A percentile compares a stretch with the other conserved stretches of the same genome.
Conservation (phyloP, 2,329 filamentous ascomycete species). For the Aureobasidium sp. region DNA sequence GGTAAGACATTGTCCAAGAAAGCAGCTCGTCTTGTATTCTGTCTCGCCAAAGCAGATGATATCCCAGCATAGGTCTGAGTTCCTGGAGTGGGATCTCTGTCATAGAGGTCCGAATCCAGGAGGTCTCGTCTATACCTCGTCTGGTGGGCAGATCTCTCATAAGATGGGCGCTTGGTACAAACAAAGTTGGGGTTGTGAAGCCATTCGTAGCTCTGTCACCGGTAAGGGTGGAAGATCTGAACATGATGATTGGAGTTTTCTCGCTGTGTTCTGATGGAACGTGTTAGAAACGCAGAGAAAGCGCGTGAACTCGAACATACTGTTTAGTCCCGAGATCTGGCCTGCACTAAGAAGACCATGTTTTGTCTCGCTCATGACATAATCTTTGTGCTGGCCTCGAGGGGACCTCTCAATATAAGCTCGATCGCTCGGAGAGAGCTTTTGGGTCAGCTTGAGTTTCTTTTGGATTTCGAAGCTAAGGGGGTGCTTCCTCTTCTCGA, state of each 20-base stretch:
- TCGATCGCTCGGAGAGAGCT: not conserved
- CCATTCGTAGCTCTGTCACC: too few species aligned
- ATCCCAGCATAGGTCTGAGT: not conserved
- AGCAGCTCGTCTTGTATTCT: not conserved
- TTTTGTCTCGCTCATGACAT: not conserved
- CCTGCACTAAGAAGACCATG: not conserved
- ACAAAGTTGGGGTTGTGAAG: not conserved
- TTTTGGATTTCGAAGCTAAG: not conserved
- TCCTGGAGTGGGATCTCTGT: not conserved
- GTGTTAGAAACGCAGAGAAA: not conserved
- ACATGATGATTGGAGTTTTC: not conserved
- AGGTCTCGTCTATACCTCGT: not conserved
- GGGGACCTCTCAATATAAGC: not conserved
- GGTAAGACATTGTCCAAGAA: not conserved
- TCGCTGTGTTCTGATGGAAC: not conserved
- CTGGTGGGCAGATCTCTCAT: not conserved
- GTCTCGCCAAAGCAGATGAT: conserved; percentile 1
- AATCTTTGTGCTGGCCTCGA: not conserved
- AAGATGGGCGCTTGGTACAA: not conserved
- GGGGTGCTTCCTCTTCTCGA: not conserved
- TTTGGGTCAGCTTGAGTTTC: not conserved
- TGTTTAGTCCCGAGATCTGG: not conserved
- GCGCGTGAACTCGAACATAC: not conserved
- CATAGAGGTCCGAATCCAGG: not conserved
- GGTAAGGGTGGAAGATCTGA: not conserved